Evolutionary conservation across 345 rosid genomes (phyloP).

Genomic region (Salix purpurea): DNA sequence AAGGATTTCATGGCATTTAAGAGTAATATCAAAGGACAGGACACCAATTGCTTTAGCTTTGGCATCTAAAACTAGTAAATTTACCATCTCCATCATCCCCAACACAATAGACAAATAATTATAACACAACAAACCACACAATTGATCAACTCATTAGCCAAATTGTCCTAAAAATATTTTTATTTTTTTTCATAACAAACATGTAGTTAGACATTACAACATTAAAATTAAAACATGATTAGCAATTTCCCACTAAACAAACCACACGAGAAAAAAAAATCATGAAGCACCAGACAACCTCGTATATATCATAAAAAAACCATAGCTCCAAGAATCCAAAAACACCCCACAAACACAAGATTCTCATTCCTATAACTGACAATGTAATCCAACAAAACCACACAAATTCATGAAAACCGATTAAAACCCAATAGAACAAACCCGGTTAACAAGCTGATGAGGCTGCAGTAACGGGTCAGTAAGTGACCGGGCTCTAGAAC

Average conservation of each 20-base stretch:
- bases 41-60: not conserved
- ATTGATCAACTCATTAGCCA: not conserved
- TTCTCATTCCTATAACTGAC: not conserved
- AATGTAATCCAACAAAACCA: not conserved
- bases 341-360: not conserved
- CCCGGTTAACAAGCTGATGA: conserved; percentile 87
- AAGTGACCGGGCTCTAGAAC: conserved; percentile 77
- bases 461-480: conserved; percentile 87
- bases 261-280: not conserved
- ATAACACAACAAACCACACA: not conserved
- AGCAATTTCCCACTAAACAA: not conserved
- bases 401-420: not conserved
- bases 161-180: not conserved
- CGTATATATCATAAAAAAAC: not conserved
- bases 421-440: conserved; percentile 11
- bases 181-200: not conserved
- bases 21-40: not conserved
- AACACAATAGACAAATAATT: not conserved
- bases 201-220: not conserved
- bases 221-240: not conserved
- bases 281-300: not conserved
- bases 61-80: not conserved
- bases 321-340: not conserved
- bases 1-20: not conserved
- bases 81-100: not conserved